Evolutionary conservation across 306 rosid species (phyloP).

Genomic region (Trifolium repens): DNA sequence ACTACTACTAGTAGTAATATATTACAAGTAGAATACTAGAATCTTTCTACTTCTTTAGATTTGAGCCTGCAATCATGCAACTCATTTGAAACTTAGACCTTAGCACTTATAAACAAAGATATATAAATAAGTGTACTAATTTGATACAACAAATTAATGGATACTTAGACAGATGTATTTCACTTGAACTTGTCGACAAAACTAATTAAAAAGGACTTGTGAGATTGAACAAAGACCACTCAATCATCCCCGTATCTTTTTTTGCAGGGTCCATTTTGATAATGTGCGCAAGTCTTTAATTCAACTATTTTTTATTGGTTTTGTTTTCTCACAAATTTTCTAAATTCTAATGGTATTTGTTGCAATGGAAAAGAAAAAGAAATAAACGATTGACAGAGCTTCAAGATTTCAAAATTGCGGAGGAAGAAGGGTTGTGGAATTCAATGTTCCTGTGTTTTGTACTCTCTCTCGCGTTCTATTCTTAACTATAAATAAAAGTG

Average conservation of each 20-base stretch:
- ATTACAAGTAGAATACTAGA: slow-evolving; percentile 18
- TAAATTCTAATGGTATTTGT: too few species aligned
- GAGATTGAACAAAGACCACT: slow-evolving; percentile 44
- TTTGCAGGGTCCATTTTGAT: slow-evolving; percentile 38
- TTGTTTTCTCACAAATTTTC: not conserved
- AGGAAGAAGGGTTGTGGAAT: too few species aligned
- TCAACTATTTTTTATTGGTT: slow-evolving; percentile 24
- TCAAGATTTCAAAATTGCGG: too few species aligned
- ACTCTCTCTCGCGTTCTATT: too few species aligned
- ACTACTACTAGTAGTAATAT: not conserved
- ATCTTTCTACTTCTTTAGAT: slow-evolving; percentile 25
- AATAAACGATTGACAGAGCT: too few species aligned
- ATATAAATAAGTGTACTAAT: slow-evolving; percentile 20
- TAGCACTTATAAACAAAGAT: slow-evolving; percentile 9
- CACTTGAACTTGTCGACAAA: slow-evolving; percentile 41
- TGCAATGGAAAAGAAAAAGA: too few species aligned
- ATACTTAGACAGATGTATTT: slow-evolving; percentile 33
- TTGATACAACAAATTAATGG: slow-evolving; percentile 1
- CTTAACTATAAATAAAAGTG: too few species aligned
- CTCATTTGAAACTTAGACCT: slow-evolving; percentile 8
- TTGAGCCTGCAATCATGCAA: slow-evolving; percentile 41
- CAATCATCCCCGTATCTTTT: slow-evolving; percentile 38
- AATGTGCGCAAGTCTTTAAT: slow-evolving; percentile 3
- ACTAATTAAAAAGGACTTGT: not conserved
- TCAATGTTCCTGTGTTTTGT: too few species aligned